Evolutionary conservation across 2,329 filamentous ascomycete species (phyloP).

Genomic region (Colletotrichum sp.): DNA sequence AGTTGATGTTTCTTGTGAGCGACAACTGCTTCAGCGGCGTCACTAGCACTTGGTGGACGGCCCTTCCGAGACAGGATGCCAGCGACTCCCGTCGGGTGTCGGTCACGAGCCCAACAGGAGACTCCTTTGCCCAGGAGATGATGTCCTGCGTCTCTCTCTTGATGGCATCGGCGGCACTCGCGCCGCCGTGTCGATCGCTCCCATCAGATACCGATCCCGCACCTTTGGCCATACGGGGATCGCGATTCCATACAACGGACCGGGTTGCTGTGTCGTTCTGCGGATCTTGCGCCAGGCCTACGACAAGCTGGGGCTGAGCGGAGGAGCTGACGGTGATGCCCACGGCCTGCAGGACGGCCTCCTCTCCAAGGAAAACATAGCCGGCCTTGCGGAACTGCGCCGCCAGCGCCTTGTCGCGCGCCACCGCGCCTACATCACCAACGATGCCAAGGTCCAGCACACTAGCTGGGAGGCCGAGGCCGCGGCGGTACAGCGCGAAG

Average conservation of each 20-base stretch:
- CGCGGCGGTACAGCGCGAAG: constrained; percentile 27
- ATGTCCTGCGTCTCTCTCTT: not conserved
- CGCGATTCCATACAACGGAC: not conserved
- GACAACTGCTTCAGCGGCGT: not conserved
- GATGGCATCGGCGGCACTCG: not conserved
- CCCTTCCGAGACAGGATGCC: not conserved
- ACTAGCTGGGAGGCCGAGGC: constrained; percentile 38
- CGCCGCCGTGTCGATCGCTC: not conserved
- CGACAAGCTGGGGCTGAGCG: not conserved
- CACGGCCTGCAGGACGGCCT: not conserved
- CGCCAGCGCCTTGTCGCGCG: not conserved
- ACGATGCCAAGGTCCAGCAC: constrained; percentile 43
- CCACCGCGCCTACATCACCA: constrained; percentile 40
- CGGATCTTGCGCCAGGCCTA: not conserved
- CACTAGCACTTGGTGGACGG: not conserved
- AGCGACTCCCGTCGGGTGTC: not conserved
- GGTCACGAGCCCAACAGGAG: not conserved
- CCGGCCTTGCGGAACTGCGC: not conserved
- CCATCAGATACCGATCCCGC: not conserved
- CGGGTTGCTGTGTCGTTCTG: not conserved
- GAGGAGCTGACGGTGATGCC: not conserved
- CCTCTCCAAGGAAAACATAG: not conserved
- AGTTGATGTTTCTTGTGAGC: constrained; percentile 42
- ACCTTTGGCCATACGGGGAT: not conserved
- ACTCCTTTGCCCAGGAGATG: not conserved